A percentile compares a stretch with the other conserved stretches of the same genome.
Evolutionary conservation across 2,329 filamentous ascomycete genomes (phyloP).

Genomic region (Verticillium alfalfae): DNA sequence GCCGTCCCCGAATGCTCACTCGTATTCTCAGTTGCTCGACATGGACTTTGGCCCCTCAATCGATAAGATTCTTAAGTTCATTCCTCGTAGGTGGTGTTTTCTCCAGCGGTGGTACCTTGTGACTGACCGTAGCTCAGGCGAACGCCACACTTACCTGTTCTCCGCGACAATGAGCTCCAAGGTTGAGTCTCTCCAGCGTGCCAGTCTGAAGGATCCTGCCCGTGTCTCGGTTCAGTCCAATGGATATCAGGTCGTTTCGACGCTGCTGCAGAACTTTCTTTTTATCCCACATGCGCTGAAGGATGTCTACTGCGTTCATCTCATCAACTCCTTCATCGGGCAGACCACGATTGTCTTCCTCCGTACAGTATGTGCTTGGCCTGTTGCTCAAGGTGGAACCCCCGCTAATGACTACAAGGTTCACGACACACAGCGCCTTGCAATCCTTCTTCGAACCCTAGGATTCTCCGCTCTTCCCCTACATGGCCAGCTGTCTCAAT

Average conservation of each 20-base stretch:
- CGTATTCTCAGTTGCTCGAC: constrained; percentile 58
- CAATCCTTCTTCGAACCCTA: constrained; percentile 75
- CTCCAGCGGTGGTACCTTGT: neutral
- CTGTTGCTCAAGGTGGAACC: neutral
- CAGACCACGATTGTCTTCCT: constrained; percentile 87
- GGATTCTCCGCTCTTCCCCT: constrained; percentile 89
- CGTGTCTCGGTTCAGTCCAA: constrained; percentile 58
- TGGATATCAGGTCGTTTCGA: constrained; percentile 84
- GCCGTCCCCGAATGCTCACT: neutral
- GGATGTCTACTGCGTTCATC: constrained; percentile 81
- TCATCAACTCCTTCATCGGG: constrained; percentile 83
- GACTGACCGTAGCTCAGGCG: neutral
- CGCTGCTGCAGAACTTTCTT: constrained; percentile 78
- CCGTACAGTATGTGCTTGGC: constrained; percentile 57
- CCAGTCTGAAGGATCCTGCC: constrained; percentile 78
- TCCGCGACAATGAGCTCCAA: constrained; percentile 92
- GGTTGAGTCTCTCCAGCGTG: constrained; percentile 86
- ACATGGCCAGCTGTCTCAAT: constrained; percentile 87
- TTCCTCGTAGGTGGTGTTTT: constrained; percentile 50
- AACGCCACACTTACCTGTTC: constrained; percentile 42
- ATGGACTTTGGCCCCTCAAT: constrained; percentile 90
- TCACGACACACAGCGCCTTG: constrained; percentile 80
- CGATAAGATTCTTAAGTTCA: constrained; percentile 86
- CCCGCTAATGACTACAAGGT: neutral
- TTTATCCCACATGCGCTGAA: constrained; percentile 85